These are phyloP conservation scores for Calonectria leucothoes DNA, from an alignment of 2,329 filamentous ascomycete species.

Conservation along the genomic window DNA sequence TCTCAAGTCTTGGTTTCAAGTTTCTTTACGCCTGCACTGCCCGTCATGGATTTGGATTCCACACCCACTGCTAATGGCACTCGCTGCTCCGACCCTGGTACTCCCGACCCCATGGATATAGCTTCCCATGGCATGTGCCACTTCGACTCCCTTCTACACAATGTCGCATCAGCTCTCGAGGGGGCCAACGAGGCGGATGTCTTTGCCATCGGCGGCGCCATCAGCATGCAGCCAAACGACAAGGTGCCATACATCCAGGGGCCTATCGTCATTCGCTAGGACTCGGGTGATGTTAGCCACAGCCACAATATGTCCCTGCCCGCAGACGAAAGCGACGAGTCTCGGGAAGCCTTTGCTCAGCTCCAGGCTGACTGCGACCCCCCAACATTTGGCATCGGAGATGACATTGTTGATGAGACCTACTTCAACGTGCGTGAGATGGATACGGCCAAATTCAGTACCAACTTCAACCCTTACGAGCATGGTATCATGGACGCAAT, in stretches of 20 bases:
- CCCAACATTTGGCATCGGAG: not conserved
- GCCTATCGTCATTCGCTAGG: not conserved
- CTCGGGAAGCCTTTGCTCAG: not conserved
- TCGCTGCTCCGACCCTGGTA: not conserved
- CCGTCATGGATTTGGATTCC: not conserved
- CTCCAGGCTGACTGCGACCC: not conserved
- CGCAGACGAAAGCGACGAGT: not conserved
- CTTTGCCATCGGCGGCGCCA: not conserved
- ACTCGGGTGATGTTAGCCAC: not conserved
- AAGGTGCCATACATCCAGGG: not conserved
- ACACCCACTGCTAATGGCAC: too few species aligned
- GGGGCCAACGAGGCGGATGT: not conserved
- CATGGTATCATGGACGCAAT: not conserved
- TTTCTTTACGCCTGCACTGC: too few species aligned
- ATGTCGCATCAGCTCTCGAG: not conserved
- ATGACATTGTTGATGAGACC: not conserved
- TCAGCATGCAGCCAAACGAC: not conserved
- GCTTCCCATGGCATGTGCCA: fast-evolving
- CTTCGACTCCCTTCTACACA: not conserved
- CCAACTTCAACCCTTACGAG: not conserved
- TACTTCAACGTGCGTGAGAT: not conserved
- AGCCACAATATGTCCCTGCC: not conserved
- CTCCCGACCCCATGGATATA: not conserved
- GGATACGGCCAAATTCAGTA: not conserved
- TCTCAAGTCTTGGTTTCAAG: too few species aligned